These are phyloP conservation scores for Patellifolia procumbens DNA, from an alignment of 179 eudicot genomes.

Conservation along the genomic window DNA sequence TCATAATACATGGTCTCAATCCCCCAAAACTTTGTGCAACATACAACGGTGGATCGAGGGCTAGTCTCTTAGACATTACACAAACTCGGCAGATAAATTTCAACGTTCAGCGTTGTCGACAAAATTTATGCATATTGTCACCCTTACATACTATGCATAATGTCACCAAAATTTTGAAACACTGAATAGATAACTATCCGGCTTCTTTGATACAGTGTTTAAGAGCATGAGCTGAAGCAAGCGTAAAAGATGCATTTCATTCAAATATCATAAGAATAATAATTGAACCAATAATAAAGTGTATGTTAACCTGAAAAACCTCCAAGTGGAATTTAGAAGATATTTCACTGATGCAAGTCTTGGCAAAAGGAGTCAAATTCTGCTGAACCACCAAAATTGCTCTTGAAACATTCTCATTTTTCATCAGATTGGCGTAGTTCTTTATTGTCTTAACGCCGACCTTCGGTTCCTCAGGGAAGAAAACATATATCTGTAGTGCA, in stretches of 20 bases:
- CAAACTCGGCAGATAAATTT: no score
- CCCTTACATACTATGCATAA: no score
- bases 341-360: constrained; percentile 71
- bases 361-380: constrained; percentile 85
- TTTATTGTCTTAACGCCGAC: constrained; percentile 97
- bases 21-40: no score
- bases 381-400: constrained; percentile 87
- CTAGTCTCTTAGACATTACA: no score
- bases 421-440: constrained; percentile 79
- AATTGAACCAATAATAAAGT: background rate
- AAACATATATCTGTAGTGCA: constrained; percentile 71
- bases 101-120: background rate
- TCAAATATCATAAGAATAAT: background rate
- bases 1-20: no score
- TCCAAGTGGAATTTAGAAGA: constrained; percentile 73
- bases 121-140: no score
- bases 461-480: constrained; percentile 84
- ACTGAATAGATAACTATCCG: background rate
- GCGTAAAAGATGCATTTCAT: background rate
- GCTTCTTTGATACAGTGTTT: background rate
- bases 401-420: constrained; percentile 70
- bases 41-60: no score
- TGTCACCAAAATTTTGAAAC: no score
- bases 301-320: constrained; percentile 75
- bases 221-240: background rate